Evolutionary conservation across 192 early-diverging fungal species (phyloP), one percentile per base, ranked within the genome.

Genomic region (Mortierella alpina): DNA sequence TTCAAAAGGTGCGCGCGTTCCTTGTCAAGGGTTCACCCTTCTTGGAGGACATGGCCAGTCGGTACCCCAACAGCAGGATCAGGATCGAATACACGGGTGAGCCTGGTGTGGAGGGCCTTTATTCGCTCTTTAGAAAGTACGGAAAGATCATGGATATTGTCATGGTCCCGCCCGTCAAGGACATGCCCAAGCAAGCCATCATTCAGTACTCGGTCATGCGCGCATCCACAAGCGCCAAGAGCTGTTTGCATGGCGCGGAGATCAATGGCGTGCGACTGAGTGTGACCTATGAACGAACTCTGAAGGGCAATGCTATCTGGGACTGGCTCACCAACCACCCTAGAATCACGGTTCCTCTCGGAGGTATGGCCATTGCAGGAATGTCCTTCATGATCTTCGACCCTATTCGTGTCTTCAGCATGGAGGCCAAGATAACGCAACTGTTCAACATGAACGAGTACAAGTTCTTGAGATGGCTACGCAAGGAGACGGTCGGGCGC

Each of bases 351-450:
- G 69, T 80, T 12, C 77, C 77, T 0, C 48, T 72, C 4, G 77
- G 70, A 5, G 77, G 64, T 64, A 47, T 54, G 39, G 60, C 93
- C n/a, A 74, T 95, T 14, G 95, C 95, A 0, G 91, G 87, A 11
- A 73, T 96, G 15, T 89, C 93, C 13, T 96, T 96, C 79, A 86
- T 91, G 23, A 75, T 96, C 18, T 98, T 99, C 83, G 97, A 97
- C 62, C 96, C 97, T 2, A 87, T 96, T 63, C 92, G 97, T 49
- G 88, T 92, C 52, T 98, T 96, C 71, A 95, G 91, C 73, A 93
- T 97, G 71, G 90, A 89, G 45, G 95, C 96, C 78, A 92, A 93
- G 83, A 84, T 95, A 54, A 96, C 95, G 0, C 91, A 93, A 41
- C 86, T 96, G 20, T 97, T 94, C 79, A 92, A 91, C 61, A 58